phyloP scores from a whole-genome alignment of 495 filamentous ascomycete species.

The Aspergillus incahuasiensis region DNA sequence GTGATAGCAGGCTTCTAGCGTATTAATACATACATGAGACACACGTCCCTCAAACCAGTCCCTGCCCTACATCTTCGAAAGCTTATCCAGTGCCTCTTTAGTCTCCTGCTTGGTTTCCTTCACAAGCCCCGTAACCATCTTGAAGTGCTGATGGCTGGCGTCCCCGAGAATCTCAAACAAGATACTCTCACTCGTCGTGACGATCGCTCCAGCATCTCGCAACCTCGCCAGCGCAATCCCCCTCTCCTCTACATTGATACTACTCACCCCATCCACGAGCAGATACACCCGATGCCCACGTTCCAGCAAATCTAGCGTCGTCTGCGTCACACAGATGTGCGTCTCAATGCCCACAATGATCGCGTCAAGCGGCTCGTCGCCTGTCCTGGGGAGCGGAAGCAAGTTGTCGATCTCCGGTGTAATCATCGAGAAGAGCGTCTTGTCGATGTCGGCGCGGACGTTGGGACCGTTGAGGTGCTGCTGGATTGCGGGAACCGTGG shows the following conservation, averaged over 20 bases:
- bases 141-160: slow-evolving; percentile 67
- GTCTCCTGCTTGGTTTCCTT: slow-evolving; percentile 71
- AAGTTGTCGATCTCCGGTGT: slow-evolving; percentile 39
- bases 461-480: slow-evolving; percentile 32
- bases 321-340: slow-evolving; percentile 95
- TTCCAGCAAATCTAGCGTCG: slow-evolving; percentile 70
- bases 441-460: slow-evolving; percentile 63
- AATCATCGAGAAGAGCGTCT: slow-evolving; percentile 87
- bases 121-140: slow-evolving; percentile 64
- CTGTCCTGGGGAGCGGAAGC: slow-evolving; percentile 19
- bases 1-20: slow-evolving; percentile 12
- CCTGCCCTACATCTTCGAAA: slow-evolving; percentile 60
- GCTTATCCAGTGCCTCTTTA: slow-evolving; percentile 55
- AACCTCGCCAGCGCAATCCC: slow-evolving; percentile 72
- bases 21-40: slow-evolving; percentile 12
- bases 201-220: slow-evolving; percentile 66
- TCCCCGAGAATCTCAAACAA: slow-evolving; percentile 93
- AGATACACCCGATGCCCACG: slow-evolving; percentile 80
- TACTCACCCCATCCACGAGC: slow-evolving; percentile 86
- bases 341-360: slow-evolving; percentile 78
- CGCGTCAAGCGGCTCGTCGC: slow-evolving; percentile 23
- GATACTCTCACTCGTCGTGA: slow-evolving; percentile 88
- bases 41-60: background rate
- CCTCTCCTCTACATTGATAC: slow-evolving; percentile 76
- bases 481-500: slow-evolving; percentile 65